These are phyloP conservation scores for Psidium friedrichsthalianum DNA, from an alignment of 345 rosid species.

Conservation along the genomic window DNA sequence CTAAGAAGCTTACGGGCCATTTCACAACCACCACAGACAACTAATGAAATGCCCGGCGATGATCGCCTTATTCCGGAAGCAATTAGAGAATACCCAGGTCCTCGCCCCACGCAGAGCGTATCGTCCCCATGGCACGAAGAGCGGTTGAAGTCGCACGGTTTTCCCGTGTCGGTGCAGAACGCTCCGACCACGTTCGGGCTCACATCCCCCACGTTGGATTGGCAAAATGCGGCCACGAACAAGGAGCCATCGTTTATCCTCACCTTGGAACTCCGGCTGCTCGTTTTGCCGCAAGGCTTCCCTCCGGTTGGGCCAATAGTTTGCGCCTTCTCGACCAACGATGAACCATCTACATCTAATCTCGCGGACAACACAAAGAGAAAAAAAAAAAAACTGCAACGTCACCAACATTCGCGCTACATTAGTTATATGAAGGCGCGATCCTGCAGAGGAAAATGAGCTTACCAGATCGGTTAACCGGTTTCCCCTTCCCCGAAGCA, in stretches of 20 bases:
- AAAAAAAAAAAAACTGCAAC: background rate
- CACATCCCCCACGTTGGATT: slow-evolving; percentile 57
- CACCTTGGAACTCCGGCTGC: slow-evolving; percentile 38
- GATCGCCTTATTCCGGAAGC: background rate
- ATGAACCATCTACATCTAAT: background rate
- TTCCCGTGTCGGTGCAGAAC: slow-evolving; percentile 35
- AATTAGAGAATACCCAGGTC: slow-evolving; percentile 36
- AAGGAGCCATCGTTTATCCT: slow-evolving; percentile 32
- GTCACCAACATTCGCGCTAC: background rate
- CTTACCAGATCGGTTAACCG: background rate
- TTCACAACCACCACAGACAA: background rate
- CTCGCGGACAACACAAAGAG: background rate
- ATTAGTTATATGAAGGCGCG: background rate
- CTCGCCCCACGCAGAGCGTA: slow-evolving; percentile 44
- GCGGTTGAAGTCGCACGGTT: slow-evolving; percentile 49
- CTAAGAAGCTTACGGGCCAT: background rate
- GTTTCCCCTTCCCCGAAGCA: background rate
- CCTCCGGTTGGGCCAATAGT: slow-evolving; percentile 39
- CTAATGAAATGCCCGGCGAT: background rate
- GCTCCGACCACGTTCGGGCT: slow-evolving; percentile 53
- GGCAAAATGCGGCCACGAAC: slow-evolving; percentile 52
- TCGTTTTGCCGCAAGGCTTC: slow-evolving; percentile 20
- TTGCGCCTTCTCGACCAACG: slow-evolving; percentile 11
- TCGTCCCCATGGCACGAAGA: slow-evolving; percentile 46
- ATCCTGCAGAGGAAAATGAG: background rate